These are phyloP conservation scores for Gynostemma pentaphyllum DNA, from an alignment of 306 rosid species.

Conservation along the genomic window DNA sequence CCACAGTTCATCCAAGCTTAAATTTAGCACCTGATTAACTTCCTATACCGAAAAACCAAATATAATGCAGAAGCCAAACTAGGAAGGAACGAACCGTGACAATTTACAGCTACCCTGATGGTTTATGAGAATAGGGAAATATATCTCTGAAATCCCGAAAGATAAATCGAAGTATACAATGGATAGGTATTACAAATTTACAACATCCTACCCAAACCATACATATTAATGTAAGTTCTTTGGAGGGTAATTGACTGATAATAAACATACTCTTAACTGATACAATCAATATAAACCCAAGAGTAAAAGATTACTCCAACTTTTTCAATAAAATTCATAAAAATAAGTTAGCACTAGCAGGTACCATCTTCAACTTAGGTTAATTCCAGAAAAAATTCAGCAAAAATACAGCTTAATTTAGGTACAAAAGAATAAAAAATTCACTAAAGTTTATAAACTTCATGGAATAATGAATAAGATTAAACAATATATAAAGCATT, in stretches of 20 bases:
- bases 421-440: background rate
- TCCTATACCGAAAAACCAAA: background rate
- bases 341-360: background rate
- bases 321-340: background rate
- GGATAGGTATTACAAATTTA: background rate
- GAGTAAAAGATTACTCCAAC: background rate
- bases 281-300: background rate
- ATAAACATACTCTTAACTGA: background rate
- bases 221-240: background rate
- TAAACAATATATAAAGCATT: background rate
- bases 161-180: background rate
- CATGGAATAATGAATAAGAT: background rate
- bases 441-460: background rate
- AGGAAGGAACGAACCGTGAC: background rate
- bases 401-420: background rate
- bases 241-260: background rate
- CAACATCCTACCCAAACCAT: conserved; percentile 13
- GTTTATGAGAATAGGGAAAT: background rate
- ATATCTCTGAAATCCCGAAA: too few species aligned
- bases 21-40: background rate
- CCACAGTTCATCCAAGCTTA: background rate
- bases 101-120: background rate
- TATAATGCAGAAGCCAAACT: background rate
- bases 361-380: background rate
- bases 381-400: background rate